Evolutionary conservation across 352 stramenopile genomes (phyloP).

Genomic region (Phytophthora aleatoria): DNA sequence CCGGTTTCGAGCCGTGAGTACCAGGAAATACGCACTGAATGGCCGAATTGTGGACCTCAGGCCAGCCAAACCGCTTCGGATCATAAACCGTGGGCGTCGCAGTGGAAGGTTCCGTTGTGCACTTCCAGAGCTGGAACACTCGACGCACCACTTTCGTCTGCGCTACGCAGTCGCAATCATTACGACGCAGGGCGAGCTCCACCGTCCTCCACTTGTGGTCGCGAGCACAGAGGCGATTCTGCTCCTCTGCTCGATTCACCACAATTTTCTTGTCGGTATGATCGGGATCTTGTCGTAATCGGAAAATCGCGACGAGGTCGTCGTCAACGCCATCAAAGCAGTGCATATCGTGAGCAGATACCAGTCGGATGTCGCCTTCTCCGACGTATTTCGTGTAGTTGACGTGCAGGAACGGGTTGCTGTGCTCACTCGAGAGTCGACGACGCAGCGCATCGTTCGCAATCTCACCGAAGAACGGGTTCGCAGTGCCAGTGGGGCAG

Average conservation of each 20-base stretch:
- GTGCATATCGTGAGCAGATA: constrained; percentile 90
- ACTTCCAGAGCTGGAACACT: constrained; percentile 95
- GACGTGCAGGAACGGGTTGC: constrained; percentile 75
- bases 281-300: constrained; percentile 17
- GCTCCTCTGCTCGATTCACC: constrained; percentile 72
- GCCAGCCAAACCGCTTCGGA: constrained; percentile 60
- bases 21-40: constrained; percentile 64
- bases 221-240: constrained; percentile 84
- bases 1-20: constrained; percentile 16
- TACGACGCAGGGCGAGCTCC: constrained; percentile 80
- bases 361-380: constrained; percentile 86
- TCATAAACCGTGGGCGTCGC: constrained; percentile 40
- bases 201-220: constrained; percentile 96
- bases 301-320: constrained; percentile 69
- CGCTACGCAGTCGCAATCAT: constrained; percentile 92
- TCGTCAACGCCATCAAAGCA: constrained; percentile 92
- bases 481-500: constrained; percentile 93
- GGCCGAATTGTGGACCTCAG: constrained; percentile 49
- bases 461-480: constrained; percentile 85
- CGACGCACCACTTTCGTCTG: constrained; percentile 89
- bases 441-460: constrained; percentile 91
- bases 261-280: constrained; percentile 29
- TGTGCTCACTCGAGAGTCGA: constrained; percentile 56
- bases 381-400: constrained; percentile 90
- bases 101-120: constrained; percentile 59